A percentile compares a stretch with the other conserved stretches of the same genome.
These are phyloP conservation scores for Starmerella cellae DNA, from an alignment of 805 yeast genomes.

Conservation along the genomic window DNA sequence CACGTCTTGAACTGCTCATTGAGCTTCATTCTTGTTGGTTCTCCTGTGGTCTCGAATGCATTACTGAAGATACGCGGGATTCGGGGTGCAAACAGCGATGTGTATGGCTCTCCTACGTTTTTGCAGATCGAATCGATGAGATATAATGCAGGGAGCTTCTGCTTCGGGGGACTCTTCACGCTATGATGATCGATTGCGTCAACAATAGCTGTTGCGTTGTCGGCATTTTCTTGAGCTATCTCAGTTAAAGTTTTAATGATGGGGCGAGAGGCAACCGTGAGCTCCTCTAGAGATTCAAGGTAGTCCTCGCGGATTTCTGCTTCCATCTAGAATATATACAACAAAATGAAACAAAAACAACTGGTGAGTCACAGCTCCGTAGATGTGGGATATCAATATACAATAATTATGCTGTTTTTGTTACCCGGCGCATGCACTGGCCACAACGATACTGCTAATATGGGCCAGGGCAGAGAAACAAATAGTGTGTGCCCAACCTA, in stretches of 20 bases:
- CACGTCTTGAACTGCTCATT: constrained; percentile 75
- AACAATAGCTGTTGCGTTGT: constrained; percentile 63
- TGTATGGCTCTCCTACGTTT: constrained; percentile 80
- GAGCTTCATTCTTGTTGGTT: constrained; percentile 57
- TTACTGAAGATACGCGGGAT: constrained; percentile 58
- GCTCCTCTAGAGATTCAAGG: constrained; percentile 52
- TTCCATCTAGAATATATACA: constrained; percentile 15
- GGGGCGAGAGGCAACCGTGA: constrained; percentile 82
- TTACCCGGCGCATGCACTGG: too few relatives aligned
- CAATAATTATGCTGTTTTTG: neutral
- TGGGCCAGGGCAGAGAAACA: neutral
- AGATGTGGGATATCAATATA: neutral
- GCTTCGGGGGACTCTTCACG: constrained; percentile 60
- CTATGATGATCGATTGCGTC: constrained; percentile 65
- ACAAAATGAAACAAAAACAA: neutral
- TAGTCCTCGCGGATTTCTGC: constrained; percentile 44
- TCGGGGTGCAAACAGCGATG: constrained; percentile 58
- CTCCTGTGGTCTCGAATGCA: constrained; percentile 68
- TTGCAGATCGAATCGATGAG: constrained; percentile 84
- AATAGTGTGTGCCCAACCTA: too few relatives aligned
- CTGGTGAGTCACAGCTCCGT: neutral
- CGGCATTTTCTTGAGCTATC: constrained; percentile 73
- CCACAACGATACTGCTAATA: too few relatives aligned
- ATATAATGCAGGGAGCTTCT: constrained; percentile 73
- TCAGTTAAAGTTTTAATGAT: constrained; percentile 73